Base-by-base conservation (phyloP, 176 grass and related monocot genomes). In the Juncus effusus region DNA sequence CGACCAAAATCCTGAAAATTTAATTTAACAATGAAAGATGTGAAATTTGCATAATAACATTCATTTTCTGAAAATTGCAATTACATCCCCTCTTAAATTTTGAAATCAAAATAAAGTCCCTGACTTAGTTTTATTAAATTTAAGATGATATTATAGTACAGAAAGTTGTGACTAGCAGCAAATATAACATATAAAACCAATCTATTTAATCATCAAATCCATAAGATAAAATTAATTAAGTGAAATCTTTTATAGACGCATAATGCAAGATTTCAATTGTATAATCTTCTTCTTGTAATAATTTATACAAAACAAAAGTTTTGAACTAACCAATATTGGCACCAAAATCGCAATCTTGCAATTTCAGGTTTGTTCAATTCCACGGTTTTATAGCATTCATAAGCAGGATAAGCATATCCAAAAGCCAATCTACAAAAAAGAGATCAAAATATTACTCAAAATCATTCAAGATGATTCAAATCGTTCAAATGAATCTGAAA, bases 381-480 rank as follows among this genome's bases (percentile, higher is more conserved):
- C 72, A 97, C 68, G 7, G 83, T 82, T 75, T 93, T 89, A 64
- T 84, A 92, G 85, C 93, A 97, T 64, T 65, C 13, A 56, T 97
- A 89, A 40, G 85, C 88, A 51, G 85, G 85, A 80, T 86, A 97
- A 6, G 73, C 82, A 64, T 92, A 84, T 7, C 88, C 85, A 7
- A 89, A 55, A 37, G 62, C 72, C 63, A 92, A 51, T 3, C 82
- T 97, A 73, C 67, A 62, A 61, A 49, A 57, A 55, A 52, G 55
- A 0, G 0, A 13, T 3, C 36, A 35, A 77, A 45, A 38, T 16
- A 15, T 6, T 54, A 3, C 44, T 63, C 2, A 37, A 16, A 16
- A 53, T 36, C 64, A 11, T 54, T 3, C 2, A 37, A 16, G 15
- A 53, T 36, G 60, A 11, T 54, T 3, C 2, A 7, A 0, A 42